Evolutionary conservation across 176 grass and related monocot species (phyloP), one percentile per base, ranked within the genome.

Genomic region (Themeda triandra): DNA sequence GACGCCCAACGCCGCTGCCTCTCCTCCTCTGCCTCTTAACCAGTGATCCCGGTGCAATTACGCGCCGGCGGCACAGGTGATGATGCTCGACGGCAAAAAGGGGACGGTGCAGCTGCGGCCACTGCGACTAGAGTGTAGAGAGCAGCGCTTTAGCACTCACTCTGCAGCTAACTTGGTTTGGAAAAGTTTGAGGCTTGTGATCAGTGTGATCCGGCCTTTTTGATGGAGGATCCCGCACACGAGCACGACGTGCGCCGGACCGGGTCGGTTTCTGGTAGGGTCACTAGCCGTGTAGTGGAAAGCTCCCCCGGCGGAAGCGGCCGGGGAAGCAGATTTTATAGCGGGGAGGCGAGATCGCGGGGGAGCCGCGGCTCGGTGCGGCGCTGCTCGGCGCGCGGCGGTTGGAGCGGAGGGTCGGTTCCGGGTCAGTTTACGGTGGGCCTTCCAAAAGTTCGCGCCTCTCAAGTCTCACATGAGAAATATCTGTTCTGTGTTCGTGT

Each of bases 401-500:
- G 83, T 33, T 71, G 88, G 77, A 48, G 25, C 13, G 48, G 19
- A 3, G 14, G 42, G 68, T 82, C 21, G 83, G 83, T 23, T 66
- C 21, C 28, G 35, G 33, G 84, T 67, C 84, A 78, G 71, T 56
- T 27, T 40, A 36, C 0, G 72, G 79, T 73, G 79, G 88, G 73
- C 15, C 56, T 62, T 1, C 6, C 24, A 15, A 82, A 71, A 81
- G 78, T 0, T 31, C 54, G 6, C 77, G 82, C 64, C 63, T 8
- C 63, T 7, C 51, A 51, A 2, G 4, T 2, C 1, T 65, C 64
- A 71, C 63, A 66, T 10, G 83, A 75, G 6, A 90, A 87, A 90
- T 90, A 79, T 90, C 84, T 86, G n/a, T 28, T 90, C 84, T 86
- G n/a, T 28, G 54, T 1, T 8, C 54, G 54, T n/a, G 3, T 2